phyloP scores from a whole-genome alignment of 2,329 filamentous ascomycete species.

The Talaromyces funiculosus region DNA sequence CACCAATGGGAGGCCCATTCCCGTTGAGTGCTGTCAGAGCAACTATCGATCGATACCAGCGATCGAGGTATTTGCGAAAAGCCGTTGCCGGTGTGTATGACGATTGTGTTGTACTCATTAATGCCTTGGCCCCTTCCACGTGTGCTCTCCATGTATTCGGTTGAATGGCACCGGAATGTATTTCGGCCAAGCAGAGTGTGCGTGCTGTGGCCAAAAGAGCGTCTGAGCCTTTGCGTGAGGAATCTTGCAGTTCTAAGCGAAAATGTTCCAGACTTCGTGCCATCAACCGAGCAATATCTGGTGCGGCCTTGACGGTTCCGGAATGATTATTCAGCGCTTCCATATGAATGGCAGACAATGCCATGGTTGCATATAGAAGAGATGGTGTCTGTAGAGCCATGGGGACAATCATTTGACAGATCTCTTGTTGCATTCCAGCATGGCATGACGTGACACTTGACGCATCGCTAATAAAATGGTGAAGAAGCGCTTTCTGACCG shows the following conservation, averaged over 20 bases:
- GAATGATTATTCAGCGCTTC: conserved; percentile 32
- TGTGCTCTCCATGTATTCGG: conserved; percentile 40
- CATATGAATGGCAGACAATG: conserved; percentile 39
- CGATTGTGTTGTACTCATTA: conserved; percentile 25
- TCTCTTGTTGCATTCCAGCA: conserved; percentile 36
- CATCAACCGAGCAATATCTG: conserved; percentile 35
- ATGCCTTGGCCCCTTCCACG: conserved; percentile 37
- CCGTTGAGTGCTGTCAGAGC: conserved; percentile 38
- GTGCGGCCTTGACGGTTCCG: conserved; percentile 32
- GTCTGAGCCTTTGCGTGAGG: conserved; percentile 26
- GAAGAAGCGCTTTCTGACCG: conserved; percentile 33
- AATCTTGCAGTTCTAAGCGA: conserved; percentile 34
- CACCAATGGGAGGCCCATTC: conserved; percentile 32
- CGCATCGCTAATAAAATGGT: conserved; percentile 39
- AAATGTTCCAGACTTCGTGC: conserved; percentile 39
- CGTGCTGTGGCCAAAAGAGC: conserved; percentile 38
- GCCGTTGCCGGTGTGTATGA: conserved; percentile 25
- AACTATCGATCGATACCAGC: conserved; percentile 40
- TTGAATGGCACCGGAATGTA: conserved; percentile 37
- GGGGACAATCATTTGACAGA: conserved; percentile 40
- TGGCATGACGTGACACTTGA: conserved; percentile 39
- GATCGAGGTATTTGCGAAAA: conserved; percentile 34
- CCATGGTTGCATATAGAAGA: conserved; percentile 39
- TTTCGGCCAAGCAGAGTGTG: conserved; percentile 40
- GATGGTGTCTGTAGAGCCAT: conserved; percentile 41